Base-by-base conservation (phyloP, 176 grass and related monocot species). In the Musa acuminata region DNA sequence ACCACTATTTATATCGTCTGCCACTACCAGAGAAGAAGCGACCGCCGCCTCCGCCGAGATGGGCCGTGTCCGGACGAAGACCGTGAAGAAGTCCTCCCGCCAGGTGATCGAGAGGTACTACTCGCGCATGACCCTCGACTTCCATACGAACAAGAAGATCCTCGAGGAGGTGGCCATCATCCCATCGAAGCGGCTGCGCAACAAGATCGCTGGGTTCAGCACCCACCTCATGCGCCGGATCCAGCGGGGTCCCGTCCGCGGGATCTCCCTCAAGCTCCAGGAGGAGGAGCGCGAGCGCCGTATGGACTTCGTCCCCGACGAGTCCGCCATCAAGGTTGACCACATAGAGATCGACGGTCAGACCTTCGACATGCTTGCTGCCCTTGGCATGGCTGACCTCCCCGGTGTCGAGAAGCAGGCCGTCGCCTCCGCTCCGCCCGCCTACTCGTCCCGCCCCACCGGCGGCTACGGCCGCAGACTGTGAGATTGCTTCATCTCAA, bases 281-380 rank as follows among this genome's bases (percentile, higher is more conserved):
- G 74, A 76, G 57, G 74, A 76, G 74, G 74, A 76, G 74, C 55
- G 74, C 55, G 74, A 76, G 55, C 74, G 74, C 29, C 59, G 74
- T 20, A 77, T 64, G 74, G 74, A 64, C 74, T 64, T 77, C 74
- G 74, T 77, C 13, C 58, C 74, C 59, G 59, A 64, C 58, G 74
- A 77, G n/a, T 64, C 74, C 59, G 58, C 74, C 49, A 77, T 77
- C 59, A 64, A 64, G 59, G 48, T 77, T 7, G 59, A 77, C 35
- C n/a, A 62, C n/a, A 77, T 77, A 43, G n/a, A 21, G 74, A 49
- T 77, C 20, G 74, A 77, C 48, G 64, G 51, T 58, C 59, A 77
- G 57, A 77, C 74, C 9, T 20, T 77, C 2, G 74, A 77, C 11
- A 64, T 76, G 74, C 74, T 76, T 8, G 8, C 74, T 11, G 50